phyloP scores from a whole-genome alignment of 495 filamentous ascomycete species.

The Hyaloscypha hepaticicola region DNA sequence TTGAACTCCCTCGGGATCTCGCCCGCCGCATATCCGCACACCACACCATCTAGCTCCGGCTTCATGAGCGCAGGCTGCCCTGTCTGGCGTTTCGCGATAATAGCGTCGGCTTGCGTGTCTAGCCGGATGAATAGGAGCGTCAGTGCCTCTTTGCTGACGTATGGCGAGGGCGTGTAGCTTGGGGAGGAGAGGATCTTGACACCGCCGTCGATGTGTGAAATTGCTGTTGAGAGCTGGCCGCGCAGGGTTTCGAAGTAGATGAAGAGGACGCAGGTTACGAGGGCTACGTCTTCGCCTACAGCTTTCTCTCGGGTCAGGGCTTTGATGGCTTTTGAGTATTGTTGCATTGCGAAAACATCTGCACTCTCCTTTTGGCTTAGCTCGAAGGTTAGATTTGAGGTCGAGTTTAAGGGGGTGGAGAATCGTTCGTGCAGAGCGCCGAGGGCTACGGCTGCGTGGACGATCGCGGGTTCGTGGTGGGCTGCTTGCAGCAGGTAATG shows the following conservation, averaged over 20 bases:
- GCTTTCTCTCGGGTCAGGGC: not conserved
- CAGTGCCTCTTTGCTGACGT: not conserved
- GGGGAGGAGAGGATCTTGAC: conserved; percentile 33
- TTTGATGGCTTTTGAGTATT: conserved; percentile 9
- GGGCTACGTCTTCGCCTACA: conserved; percentile 2
- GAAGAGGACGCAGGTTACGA: conserved; percentile 18
- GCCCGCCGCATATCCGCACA: not conserved
- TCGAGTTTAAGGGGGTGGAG: not conserved
- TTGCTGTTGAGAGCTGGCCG: conserved; percentile 41
- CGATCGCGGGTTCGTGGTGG: conserved; percentile 39
- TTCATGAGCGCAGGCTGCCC: not conserved
- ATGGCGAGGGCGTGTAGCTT: not conserved
- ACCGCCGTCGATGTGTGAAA: conserved; percentile 48
- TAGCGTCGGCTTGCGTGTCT: conserved; percentile 3
- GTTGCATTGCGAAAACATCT: conserved; percentile 12
- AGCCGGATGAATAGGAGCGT: conserved; percentile 9
- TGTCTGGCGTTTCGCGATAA: not conserved
- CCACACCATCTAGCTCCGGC: not conserved
- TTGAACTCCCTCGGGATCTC: not conserved
- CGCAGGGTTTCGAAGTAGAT: conserved; percentile 35
- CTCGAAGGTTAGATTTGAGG: not conserved
- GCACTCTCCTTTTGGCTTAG: not conserved
- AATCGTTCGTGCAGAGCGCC: conserved; percentile 35
- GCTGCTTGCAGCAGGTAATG: conserved; percentile 40
- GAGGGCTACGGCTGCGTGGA: conserved; percentile 43